Evolutionary conservation across 2,329 filamentous ascomycete species (phyloP).

Genomic region (Penicillium fuscoglaucum): DNA sequence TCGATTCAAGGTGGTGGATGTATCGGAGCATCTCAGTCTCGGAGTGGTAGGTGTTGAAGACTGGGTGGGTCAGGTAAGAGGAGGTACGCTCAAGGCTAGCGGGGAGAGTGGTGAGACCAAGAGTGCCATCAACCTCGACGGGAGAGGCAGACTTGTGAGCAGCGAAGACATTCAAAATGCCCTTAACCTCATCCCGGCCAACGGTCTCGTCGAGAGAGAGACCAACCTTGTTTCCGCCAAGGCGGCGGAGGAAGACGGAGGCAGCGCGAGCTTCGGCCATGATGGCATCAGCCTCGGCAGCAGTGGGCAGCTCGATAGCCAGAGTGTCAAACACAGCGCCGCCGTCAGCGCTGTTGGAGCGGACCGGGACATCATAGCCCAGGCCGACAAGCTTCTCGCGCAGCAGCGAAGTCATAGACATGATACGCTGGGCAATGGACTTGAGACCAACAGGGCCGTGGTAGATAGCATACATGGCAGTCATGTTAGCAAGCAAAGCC

Average conservation of each 20-base stretch:
- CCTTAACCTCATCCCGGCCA: conserved; percentile 55
- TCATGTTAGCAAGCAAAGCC: conserved; percentile 93
- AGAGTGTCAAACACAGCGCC: conserved; percentile 77
- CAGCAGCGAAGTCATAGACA: conserved; percentile 69
- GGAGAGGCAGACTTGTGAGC: conserved; percentile 42
- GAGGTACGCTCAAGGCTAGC: conserved; percentile 68
- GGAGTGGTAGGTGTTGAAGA: conserved; percentile 93
- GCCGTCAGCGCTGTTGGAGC: conserved; percentile 56
- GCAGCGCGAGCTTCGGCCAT: conserved; percentile 53
- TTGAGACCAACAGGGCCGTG: conserved; percentile 83
- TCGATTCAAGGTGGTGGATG: conserved; percentile 89
- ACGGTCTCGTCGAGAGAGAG: conserved; percentile 80
- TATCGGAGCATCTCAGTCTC: conserved; percentile 94
- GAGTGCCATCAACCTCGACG: conserved; percentile 34
- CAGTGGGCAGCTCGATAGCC: conserved; percentile 59
- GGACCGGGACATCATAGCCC: conserved; percentile 64
- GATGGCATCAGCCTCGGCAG: conserved; percentile 54
- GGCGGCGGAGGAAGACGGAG: conserved; percentile 62
- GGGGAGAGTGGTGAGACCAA: conserved; percentile 46
- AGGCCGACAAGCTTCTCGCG: conserved; percentile 63
- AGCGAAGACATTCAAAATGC: conserved; percentile 59
- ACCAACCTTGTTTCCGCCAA: conserved; percentile 62
- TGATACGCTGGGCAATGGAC: conserved; percentile 76
- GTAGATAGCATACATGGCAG: conserved; percentile 89
- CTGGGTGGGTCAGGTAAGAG: conserved; percentile 78